Evolutionary conservation across 2,329 filamentous ascomycete species (phyloP).

Genomic region (Exophiala sp.): DNA sequence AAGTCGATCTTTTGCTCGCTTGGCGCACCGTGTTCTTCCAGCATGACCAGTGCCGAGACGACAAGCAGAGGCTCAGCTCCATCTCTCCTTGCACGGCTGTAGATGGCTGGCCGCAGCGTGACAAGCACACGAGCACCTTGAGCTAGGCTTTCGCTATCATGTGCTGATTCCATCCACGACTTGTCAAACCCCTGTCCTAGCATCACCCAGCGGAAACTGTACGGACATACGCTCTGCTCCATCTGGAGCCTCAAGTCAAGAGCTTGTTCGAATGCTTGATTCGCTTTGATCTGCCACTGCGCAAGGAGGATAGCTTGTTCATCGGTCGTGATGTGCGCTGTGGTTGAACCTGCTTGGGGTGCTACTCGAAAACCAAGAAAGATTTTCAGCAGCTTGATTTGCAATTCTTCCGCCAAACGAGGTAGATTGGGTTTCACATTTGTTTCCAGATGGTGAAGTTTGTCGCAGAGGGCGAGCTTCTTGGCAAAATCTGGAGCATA

Average conservation of each 20-base stretch:
- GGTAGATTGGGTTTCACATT: background rate
- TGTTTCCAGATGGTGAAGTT: background rate
- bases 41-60: constrained; percentile 4
- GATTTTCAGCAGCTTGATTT: background rate
- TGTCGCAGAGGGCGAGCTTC: background rate
- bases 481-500: background rate
- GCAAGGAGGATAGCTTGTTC: background rate
- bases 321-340: background rate
- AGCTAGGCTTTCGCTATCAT: background rate
- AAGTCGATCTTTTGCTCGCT: background rate
- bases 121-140: background rate
- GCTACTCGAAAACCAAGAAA: background rate
- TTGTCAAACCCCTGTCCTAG: background rate
- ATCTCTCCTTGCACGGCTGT: background rate
- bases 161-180: constrained; percentile 4
- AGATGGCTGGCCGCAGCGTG: background rate
- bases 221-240: background rate
- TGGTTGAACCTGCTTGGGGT: no score
- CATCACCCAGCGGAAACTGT: background rate
- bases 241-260: background rate
- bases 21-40: constrained; percentile 1
- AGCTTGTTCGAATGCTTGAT: background rate
- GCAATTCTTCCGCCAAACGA: background rate
- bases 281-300: background rate
- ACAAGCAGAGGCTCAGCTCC: background rate